Percentiles rank a stretch among this genome's conserved stretches.
These are phyloP conservation scores for Arthrinium puccinioides DNA, from an alignment of 2,329 filamentous ascomycete species.

Conservation along the genomic window DNA sequence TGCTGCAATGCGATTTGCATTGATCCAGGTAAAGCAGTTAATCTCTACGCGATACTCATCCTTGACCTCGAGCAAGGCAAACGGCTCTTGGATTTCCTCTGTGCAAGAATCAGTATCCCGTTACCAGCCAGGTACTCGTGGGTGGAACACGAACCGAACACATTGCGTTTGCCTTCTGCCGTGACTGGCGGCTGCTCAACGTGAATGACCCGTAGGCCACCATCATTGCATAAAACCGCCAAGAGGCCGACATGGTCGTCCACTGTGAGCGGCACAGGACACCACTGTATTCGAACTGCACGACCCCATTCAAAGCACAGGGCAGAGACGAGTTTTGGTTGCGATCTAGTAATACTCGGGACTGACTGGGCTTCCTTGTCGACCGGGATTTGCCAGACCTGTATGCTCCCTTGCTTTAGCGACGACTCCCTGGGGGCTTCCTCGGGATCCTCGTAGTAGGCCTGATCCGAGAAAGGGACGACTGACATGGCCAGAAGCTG, in stretches of 20 bases:
- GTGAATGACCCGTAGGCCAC: conserved; percentile 41
- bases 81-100: conserved; percentile 38
- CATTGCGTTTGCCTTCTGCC: conserved; percentile 17
- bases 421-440: conserved; percentile 29
- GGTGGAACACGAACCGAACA: conserved; percentile 33
- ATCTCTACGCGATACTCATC: conserved; percentile 40
- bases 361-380: conserved; percentile 22
- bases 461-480: conserved; percentile 43
- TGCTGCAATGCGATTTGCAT: conserved; percentile 45
- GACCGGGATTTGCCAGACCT: conserved; percentile 42
- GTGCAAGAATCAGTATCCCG: conserved; percentile 15
- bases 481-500: conserved; percentile 47
- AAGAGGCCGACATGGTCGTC: conserved; percentile 30
- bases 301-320: conserved; percentile 45
- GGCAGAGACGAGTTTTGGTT: conserved; percentile 33
- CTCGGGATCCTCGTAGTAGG: conserved; percentile 30
- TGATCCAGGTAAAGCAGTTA: conserved; percentile 48
- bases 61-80: conserved; percentile 35
- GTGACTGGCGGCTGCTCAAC: conserved; percentile 21
- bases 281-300: conserved; percentile 45
- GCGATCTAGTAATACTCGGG: conserved; percentile 23
- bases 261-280: conserved; percentile 31
- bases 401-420: conserved; percentile 38
- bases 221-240: conserved; percentile 44
- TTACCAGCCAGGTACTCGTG: neutral